These are phyloP conservation scores for Candida ovalis DNA, from an alignment of 805 yeast species.

Conservation along the genomic window DNA sequence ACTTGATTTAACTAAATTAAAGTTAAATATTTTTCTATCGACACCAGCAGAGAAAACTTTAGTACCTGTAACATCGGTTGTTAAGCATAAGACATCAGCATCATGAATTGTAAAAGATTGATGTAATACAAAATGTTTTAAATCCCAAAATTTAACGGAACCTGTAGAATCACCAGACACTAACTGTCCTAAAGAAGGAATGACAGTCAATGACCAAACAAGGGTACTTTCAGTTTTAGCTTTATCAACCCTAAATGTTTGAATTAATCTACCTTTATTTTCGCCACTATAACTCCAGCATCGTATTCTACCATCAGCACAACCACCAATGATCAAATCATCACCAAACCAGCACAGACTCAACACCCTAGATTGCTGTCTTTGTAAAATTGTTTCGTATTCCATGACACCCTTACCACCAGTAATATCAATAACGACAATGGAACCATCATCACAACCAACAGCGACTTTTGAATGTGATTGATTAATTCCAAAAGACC, in stretches of 20 bases:
- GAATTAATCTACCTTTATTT: conserved; percentile 60
- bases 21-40: conserved; percentile 84
- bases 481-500: conserved; percentile 75
- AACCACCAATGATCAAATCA: conserved; percentile 78
- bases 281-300: conserved; percentile 59
- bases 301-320: conserved; percentile 90
- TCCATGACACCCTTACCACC: conserved; percentile 85
- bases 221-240: conserved; percentile 80
- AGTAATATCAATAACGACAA: conserved; percentile 76
- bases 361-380: conserved; percentile 80
- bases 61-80: conserved; percentile 56
- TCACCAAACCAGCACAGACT: conserved; percentile 72
- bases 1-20: conserved; percentile 44
- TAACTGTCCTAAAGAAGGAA: conserved; percentile 64
- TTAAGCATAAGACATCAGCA: conserved; percentile 81
- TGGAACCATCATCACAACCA: conserved; percentile 95
- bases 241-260: conserved; percentile 90
- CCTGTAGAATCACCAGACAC: conserved; percentile 99
- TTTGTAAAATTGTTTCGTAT: conserved; percentile 68
- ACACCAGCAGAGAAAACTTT: conserved; percentile 85
- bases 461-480: conserved; percentile 66
- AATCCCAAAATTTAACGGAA: conserved; percentile 88
- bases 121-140: conserved; percentile 64
- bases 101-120: conserved; percentile 85
- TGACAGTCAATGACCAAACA: conserved; percentile 78